Evolutionary conservation across 1,284 basidiomycete species (phyloP), one percentile per base, ranked within the genome.

Genomic region (Coniophora puteana): DNA sequence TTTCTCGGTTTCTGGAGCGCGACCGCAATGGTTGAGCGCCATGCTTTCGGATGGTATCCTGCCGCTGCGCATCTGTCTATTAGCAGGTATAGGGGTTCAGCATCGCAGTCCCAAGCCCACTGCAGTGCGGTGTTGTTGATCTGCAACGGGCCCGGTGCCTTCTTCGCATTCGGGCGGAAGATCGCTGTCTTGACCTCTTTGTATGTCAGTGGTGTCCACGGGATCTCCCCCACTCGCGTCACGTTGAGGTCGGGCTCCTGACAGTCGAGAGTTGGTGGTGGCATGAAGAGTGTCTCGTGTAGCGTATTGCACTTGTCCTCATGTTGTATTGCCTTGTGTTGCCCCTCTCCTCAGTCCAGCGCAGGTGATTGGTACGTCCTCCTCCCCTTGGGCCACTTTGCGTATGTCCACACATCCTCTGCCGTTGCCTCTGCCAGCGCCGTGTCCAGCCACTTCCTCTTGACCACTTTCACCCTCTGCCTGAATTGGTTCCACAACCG

Each of bases 281-380:
- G 22, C 21, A 34, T 21, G 39, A 40, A 40, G 2, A 40, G 39
- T 18, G 23, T 28, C 2, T 23, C 5, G 8, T 22, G 8, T 7
- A 40, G 18, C 7, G 39, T 36, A 1, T 40, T 21, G 4, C 39
- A 40, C 22, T 40, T 40, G n/a, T 40, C 39, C 21, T 32, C 5
- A 16, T 40, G 39, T 7, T 11, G 17, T 3, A 40, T 18, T 23
- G 32, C 39, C 16, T n/a, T 7, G 3, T 14, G 21, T 20, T 16
- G 20, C 8, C 21, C 23, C 34, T 8, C 29, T 1, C 29, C 23
- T 3, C 2, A 14, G 4, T 3, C 8, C 13, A 40, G 23, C n/a
- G n/a, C 8, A 3, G 39, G 29, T 21, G 32, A 36, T 8, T 13
- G 39, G 20, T 40, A 40, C 8, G 22, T 32, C 8, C 20, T 10